A percentile compares a stretch with the other conserved stretches of the same genome.
Conservation (phyloP, 1,139 yeast genomes). For the Hyphopichia khmerensis region DNA sequence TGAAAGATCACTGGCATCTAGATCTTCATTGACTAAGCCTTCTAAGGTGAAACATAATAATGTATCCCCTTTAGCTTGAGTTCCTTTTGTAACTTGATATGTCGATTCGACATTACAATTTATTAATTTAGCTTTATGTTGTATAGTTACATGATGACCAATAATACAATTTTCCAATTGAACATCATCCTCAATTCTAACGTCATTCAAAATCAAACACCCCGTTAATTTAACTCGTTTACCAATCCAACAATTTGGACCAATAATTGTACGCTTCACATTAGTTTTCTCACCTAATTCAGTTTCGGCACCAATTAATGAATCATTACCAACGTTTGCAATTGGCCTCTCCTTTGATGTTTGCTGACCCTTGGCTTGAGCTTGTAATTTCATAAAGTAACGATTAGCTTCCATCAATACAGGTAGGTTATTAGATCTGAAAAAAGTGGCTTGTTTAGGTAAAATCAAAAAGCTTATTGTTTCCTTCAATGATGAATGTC, state of each 20-base stretch:
- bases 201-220: conserved; percentile 73
- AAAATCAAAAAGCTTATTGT: conserved; percentile 63
- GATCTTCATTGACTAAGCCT: conserved; percentile 39
- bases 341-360: conserved; percentile 56
- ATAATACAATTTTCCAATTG: conserved; percentile 85
- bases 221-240: conserved; percentile 86
- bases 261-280: conserved; percentile 79
- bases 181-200: conserved; percentile 76
- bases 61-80: conserved; percentile 80
- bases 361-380: conserved; percentile 33
- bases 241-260: conserved; percentile 75
- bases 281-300: conserved; percentile 73
- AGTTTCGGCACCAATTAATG: conserved; percentile 64
- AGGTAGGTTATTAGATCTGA: conserved; percentile 73
- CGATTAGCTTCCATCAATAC: conserved; percentile 93
- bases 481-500: conserved; percentile 59
- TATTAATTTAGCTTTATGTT: conserved; percentile 57
- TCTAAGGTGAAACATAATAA: conserved; percentile 64
- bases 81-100: conserved; percentile 59
- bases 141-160: conserved; percentile 66
- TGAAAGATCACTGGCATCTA: conserved; percentile 11
- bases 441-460: conserved; percentile 66
- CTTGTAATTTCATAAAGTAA: conserved; percentile 58
- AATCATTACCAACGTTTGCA: conserved; percentile 87
- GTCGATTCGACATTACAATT: conserved; percentile 86